Percentiles rank a stretch among this genome's conserved stretches.
These are phyloP conservation scores for Waltergamsia citrina DNA, from an alignment of 2,329 filamentous ascomycete genomes.

Conservation along the genomic window DNA sequence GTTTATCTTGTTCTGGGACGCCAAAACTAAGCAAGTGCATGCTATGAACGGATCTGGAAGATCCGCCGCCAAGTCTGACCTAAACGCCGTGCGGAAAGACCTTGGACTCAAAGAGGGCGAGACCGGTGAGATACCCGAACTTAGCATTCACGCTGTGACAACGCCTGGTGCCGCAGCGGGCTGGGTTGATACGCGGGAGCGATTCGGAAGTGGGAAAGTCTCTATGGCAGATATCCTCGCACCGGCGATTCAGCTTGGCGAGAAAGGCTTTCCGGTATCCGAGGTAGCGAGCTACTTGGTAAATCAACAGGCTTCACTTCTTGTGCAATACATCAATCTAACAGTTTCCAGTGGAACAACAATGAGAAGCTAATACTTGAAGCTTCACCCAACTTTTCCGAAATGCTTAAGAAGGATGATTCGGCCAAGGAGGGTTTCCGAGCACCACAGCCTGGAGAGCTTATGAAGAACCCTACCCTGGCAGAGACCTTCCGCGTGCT, in stretches of 20 bases:
- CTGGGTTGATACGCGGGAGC: slow-evolving; percentile 83
- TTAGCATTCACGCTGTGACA: slow-evolving; percentile 72
- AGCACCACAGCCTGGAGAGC: slow-evolving; percentile 70
- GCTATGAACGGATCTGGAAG: slow-evolving; percentile 93
- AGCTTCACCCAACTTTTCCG: slow-evolving; percentile 77
- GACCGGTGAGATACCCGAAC: slow-evolving; percentile 56
- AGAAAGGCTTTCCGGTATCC: slow-evolving; percentile 83
- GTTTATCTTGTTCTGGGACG: slow-evolving; percentile 91
- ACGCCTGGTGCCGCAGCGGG: slow-evolving; percentile 86
- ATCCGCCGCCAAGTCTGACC: slow-evolving; percentile 56
- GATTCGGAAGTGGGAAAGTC: slow-evolving; percentile 82
- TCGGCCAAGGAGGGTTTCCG: slow-evolving; percentile 59
- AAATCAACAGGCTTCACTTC: slow-evolving; percentile 4
- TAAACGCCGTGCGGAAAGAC: slow-evolving; percentile 61
- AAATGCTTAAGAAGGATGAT: slow-evolving; percentile 77
- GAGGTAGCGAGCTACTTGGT: slow-evolving; percentile 65
- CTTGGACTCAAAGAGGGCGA: slow-evolving; percentile 54
- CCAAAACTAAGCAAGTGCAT: slow-evolving; percentile 69
- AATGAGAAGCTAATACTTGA: slow-evolving; percentile 54
- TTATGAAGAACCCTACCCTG: slow-evolving; percentile 78
- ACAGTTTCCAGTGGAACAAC: slow-evolving; percentile 55
- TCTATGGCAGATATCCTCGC: slow-evolving; percentile 66
- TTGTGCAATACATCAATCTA: not conserved
- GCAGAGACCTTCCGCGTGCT: slow-evolving; percentile 74
- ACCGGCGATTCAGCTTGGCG: slow-evolving; percentile 77